Percentiles rank a stretch among this genome's conserved stretches.
Conservation (phyloP, 257 asterid genomes). For the Nicotiana benthamiana region DNA sequence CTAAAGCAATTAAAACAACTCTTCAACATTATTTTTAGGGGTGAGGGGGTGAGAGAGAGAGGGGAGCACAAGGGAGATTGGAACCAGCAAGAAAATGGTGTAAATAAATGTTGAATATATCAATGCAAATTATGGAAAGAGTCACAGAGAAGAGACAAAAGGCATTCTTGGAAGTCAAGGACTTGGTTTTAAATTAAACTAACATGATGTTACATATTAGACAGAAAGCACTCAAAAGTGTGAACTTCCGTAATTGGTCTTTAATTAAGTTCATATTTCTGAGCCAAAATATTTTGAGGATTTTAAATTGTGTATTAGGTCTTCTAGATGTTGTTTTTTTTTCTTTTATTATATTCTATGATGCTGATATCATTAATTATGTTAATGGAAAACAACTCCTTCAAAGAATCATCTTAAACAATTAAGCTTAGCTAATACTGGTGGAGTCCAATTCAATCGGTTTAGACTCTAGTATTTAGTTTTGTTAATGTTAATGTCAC, state of each 20-base stretch:
- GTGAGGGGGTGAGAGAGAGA: not conserved
- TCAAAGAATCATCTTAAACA: not conserved
- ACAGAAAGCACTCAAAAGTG: not conserved
- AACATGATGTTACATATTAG: not conserved
- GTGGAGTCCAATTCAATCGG: not conserved
- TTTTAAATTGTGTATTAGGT: no score
- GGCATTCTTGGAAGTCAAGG: conserved; percentile 4
- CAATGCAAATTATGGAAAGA: not conserved
- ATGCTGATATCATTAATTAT: not conserved
- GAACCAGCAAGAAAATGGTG: not conserved
- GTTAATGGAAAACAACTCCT: not conserved
- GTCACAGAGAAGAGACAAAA: not conserved
- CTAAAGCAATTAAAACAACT: conserved; percentile 21
- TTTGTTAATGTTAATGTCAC: no score
- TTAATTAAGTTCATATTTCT: not conserved
- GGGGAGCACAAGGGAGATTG: not conserved
- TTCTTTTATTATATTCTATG: no score
- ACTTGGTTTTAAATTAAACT: not conserved
- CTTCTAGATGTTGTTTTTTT: no score
- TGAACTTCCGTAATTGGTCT: not conserved
- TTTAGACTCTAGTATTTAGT: not conserved
- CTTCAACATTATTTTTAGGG: conserved; percentile 13
- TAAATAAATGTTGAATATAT: not conserved
- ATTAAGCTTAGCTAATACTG: not conserved
- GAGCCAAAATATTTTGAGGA: not conserved